Percentiles rank a stretch among this genome's conserved stretches.
These are phyloP conservation scores for Podaxis mareebaensis DNA, from an alignment of 768 basidiomycete genomes.

Conservation along the genomic window DNA sequence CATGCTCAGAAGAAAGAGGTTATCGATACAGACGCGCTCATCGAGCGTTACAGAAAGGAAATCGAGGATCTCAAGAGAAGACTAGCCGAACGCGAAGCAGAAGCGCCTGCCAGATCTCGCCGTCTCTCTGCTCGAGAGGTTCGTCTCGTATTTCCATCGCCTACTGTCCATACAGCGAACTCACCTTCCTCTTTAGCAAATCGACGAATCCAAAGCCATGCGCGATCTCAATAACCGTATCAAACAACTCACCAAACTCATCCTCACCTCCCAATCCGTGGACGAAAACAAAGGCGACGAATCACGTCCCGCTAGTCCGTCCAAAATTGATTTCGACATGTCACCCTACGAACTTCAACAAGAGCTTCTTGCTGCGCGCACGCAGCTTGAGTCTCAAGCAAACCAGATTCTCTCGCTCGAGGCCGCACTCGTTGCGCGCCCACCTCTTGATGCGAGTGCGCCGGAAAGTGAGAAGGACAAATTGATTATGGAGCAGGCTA, in stretches of 20 bases:
- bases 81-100: slow-evolving; percentile 68
- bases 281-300: slow-evolving; percentile 68
- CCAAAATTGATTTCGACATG: slow-evolving; percentile 89
- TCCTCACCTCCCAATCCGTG: slow-evolving; percentile 83
- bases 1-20: slow-evolving; percentile 93
- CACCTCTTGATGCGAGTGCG: slow-evolving; percentile 63
- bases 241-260: slow-evolving; percentile 80
- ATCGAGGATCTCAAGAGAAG: slow-evolving; percentile 86
- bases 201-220: slow-evolving; percentile 85
- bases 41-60: slow-evolving; percentile 92
- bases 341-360: slow-evolving; percentile 89
- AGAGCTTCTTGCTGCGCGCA: slow-evolving; percentile 77
- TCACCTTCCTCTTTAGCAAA: slow-evolving; percentile 49
- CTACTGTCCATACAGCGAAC: not conserved
- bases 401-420: slow-evolving; percentile 85
- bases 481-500: slow-evolving; percentile 69
- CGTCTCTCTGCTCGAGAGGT: slow-evolving; percentile 56
- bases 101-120: slow-evolving; percentile 50
- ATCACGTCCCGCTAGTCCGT: slow-evolving; percentile 78
- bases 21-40: slow-evolving; percentile 89
- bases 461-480: slow-evolving; percentile 75
- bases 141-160: slow-evolving; percentile 13
- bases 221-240: slow-evolving; percentile 79
- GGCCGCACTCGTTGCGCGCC: slow-evolving; percentile 70
- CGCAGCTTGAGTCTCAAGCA: slow-evolving; percentile 77